Evolutionary conservation across 2,329 filamentous ascomycete species (phyloP).

Genomic region (Alternaria triticina): DNA sequence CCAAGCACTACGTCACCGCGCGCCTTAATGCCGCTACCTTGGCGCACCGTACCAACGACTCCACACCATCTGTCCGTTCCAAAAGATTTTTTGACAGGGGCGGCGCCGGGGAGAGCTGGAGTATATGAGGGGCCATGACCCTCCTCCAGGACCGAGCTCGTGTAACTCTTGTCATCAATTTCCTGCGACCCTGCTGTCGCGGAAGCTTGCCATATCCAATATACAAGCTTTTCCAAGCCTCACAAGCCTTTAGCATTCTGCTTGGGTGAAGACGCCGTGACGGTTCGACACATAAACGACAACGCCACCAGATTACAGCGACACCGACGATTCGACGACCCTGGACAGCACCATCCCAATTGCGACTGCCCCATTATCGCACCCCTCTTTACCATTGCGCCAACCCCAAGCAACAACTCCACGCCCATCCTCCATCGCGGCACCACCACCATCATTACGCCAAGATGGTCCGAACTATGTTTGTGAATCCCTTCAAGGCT

Average conservation of each 20-base stretch:
- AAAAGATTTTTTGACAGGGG: conserved; percentile 9
- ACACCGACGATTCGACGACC: neutral
- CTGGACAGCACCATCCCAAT: conserved; percentile 8
- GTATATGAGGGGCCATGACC: conserved; percentile 3
- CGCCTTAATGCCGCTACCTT: conserved; percentile 14
- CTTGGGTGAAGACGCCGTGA: conserved; percentile 29
- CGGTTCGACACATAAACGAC: conserved; percentile 7
- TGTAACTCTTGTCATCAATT: neutral
- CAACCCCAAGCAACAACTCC: conserved; percentile 18
- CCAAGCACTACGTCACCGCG: conserved; percentile 20
- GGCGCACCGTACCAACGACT: conserved; percentile 8
- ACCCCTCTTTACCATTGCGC: conserved; percentile 7
- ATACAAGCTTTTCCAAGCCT: conserved; percentile 36
- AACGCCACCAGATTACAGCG: neutral
- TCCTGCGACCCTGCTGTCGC: conserved; percentile 3
- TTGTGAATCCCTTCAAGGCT: conserved; percentile 59
- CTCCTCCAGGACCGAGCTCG: neutral
- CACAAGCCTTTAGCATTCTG: conserved; percentile 29
- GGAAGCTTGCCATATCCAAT: conserved; percentile 12
- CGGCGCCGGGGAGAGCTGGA: neutral
- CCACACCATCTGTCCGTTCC: conserved; percentile 7
- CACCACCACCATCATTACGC: conserved; percentile 14
- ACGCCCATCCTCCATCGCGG: conserved; percentile 1
- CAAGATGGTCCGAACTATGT: conserved; percentile 48
- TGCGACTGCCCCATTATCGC: conserved; percentile 10